A percentile compares a stretch with the other conserved stretches of the same genome.
Evolutionary conservation across 116 monocot genomes (phyloP).

Genomic region (Posidonia oceanica): DNA sequence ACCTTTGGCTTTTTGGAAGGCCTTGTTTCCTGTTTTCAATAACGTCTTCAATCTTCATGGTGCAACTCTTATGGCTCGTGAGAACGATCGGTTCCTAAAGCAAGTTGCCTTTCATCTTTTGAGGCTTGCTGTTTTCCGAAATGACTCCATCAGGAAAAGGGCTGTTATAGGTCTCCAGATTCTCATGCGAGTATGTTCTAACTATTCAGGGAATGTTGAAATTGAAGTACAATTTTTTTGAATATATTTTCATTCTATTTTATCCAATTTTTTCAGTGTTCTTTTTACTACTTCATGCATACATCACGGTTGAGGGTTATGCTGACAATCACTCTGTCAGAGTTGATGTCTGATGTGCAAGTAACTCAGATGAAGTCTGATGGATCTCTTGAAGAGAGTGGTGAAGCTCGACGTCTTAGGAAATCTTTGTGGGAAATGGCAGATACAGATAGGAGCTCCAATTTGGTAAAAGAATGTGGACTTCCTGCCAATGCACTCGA

Average conservation of each 20-base stretch:
- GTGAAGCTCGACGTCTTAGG: slow-evolving; percentile 82
- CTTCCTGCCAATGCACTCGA: slow-evolving; percentile 62
- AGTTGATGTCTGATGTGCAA: slow-evolving; percentile 98
- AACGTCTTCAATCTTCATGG: slow-evolving; percentile 87
- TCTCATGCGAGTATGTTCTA: slow-evolving; percentile 65
- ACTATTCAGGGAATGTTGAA: neutral
- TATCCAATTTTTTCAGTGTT: slow-evolving; percentile 42
- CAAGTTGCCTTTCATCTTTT: slow-evolving; percentile 99
- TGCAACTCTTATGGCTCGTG: slow-evolving; percentile 89
- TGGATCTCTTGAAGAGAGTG: slow-evolving; percentile 95
- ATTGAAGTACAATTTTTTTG: neutral
- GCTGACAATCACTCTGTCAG: slow-evolving; percentile 96
- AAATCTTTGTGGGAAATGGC: slow-evolving; percentile 91
- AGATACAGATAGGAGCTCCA: slow-evolving; percentile 45
- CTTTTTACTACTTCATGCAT: slow-evolving; percentile 70
- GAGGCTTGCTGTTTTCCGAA: slow-evolving; percentile 90
- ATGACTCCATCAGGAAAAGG: slow-evolving; percentile 79
- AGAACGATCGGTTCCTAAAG: slow-evolving; percentile 97
- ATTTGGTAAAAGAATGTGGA: slow-evolving; percentile 51
- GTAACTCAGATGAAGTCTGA: slow-evolving; percentile 97
- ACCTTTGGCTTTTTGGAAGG: slow-evolving; percentile 84
- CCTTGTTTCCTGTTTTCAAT: slow-evolving; percentile 70
- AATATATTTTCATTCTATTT: slow-evolving; percentile 1
- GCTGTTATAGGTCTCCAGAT: slow-evolving; percentile 92
- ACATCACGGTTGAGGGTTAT: slow-evolving; percentile 84